Percentiles rank a stretch among this genome's conserved stretches.
Conservation (phyloP, 768 basidiomycete genomes). For the Hydnomerulius pinastri region DNA sequence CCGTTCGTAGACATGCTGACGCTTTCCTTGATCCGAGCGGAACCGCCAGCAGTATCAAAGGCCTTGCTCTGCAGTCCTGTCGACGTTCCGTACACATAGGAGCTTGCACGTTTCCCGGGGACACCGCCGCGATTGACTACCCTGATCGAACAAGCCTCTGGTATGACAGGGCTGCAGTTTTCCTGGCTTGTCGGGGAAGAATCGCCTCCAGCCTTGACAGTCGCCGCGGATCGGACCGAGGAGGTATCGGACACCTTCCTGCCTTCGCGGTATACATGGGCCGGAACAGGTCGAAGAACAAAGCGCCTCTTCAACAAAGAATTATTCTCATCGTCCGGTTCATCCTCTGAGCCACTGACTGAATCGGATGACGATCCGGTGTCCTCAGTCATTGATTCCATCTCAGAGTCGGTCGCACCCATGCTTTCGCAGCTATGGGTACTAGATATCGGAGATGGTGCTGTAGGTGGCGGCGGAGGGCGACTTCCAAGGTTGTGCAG, state of each 20-base stretch:
- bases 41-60: slow-evolving; percentile 14
- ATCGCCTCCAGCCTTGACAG: slow-evolving; percentile 33
- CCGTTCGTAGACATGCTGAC: slow-evolving; percentile 44
- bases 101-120: slow-evolving; percentile 26
- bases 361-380: slow-evolving; percentile 58
- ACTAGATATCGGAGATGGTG: slow-evolving; percentile 35
- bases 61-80: slow-evolving; percentile 14
- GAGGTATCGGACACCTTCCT: slow-evolving; percentile 37
- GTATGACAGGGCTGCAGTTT: slow-evolving; percentile 15
- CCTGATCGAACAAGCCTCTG: slow-evolving; percentile 23
- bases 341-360: slow-evolving; percentile 50
- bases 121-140: slow-evolving; percentile 26
- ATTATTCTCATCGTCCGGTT: slow-evolving; percentile 33
- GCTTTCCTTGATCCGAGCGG: slow-evolving; percentile 35
- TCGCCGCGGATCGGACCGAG: slow-evolving; percentile 37
- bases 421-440: slow-evolving; percentile 46
- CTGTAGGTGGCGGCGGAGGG: slow-evolving; percentile 17
- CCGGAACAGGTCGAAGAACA: slow-evolving; percentile 47
- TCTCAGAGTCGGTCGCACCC: slow-evolving; percentile 54
- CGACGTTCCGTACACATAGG: slow-evolving; percentile 29
- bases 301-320: slow-evolving; percentile 38
- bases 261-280: slow-evolving; percentile 44
- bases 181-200: slow-evolving; percentile 20
- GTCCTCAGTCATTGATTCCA: slow-evolving; percentile 65
- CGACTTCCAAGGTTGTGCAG: slow-evolving; percentile 18